Evolutionary conservation across 2,329 filamentous ascomycete genomes (phyloP), one percentile per base, ranked within the genome.

Genomic region (Orbilia ellipsospora): DNA sequence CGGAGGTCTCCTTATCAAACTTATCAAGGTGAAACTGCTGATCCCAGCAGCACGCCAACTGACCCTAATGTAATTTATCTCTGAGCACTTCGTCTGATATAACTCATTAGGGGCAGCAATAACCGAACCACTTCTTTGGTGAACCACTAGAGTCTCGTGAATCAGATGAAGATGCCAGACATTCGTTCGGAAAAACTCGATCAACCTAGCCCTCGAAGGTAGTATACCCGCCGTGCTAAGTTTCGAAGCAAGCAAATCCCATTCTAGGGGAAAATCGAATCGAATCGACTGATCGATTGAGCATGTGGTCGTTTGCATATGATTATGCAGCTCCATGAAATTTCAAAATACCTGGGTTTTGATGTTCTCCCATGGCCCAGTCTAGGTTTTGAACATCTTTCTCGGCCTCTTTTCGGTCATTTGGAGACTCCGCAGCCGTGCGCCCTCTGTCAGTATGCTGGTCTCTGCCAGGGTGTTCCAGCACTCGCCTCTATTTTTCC

Each of bases 401-500:
- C 31, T 36, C 31, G 31, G 31, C 10, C 31, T 36, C 31, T 36
- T 36, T 36, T 36, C 31, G 31, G 31, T 10, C 31, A 36, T 36
- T 36, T 36, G 10, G 31, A 10, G 26, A 31, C n/a, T 42, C 51
- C 16, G 36, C 48, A 28, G 62, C 48, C 44, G 45, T 54, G 54
- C 48, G 57, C 8, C 6, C 36, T 20, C 62, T 10, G 66, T 31
- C 12, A 42, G 44, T 48, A 51, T 55, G 15, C 55, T 26, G 20
- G 13, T 26, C 16, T 55, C 31, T n/a, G 42, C 69, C 66, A 61
- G 69, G 69, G 62, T 73, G 40, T 40, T 73, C 55, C 69, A 62
- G 69, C 55, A 54, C n/a, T 65, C 61, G 55, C 5, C 31, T 36
- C 31, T 36, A 73, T 73, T 73, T 73, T 67, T 73, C 69, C 69